Evolutionary conservation across 2,329 filamentous ascomycete genomes (phyloP), one percentile per base, ranked within the genome.

Genomic region (Colletotrichum incanum): DNA sequence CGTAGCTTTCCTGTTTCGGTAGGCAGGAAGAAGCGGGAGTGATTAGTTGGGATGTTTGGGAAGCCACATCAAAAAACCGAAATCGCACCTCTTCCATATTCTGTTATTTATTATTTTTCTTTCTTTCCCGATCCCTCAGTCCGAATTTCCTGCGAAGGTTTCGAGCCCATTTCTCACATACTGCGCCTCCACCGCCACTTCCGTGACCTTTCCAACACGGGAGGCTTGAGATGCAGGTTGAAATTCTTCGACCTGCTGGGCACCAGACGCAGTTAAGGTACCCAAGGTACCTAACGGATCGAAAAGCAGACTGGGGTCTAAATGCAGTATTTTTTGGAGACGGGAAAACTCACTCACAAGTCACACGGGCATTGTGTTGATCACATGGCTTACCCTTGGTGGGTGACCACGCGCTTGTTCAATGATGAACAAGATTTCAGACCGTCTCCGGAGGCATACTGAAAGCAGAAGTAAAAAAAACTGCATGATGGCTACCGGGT

Each of bases 1-100:
- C 39, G 31, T 39, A 34, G 39, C 31, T 66, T 66, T 37, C 43
- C 5, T 23, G 26, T 50, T 61, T 31, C n/a, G 64, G 41, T 49
- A 3, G 34, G 31, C 7, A 39, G 37, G 43, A 28, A 28, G 18
- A 59, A 49, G 28, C 47, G 39, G n/a, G 20, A 39, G 20, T 9
- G 54, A 28, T n/a, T 31, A 31, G 12, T 60, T 66, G 34, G 23
- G 7, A 34, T 50, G 43, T 60, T n/a, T 59, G 43, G 7, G 43
- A 41, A 56, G 62, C 43, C 55, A 50, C 34, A 41, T 14, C 11
- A 34, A 39, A 39, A 50, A 12, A 41, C 37, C 20, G 0, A 23
- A 3, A 28, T 31, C 37, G 11, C 12, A 5, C 9, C 18, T 1
- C 26, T 45, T 23, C 9, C 39, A 41, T 18, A 18, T 39, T 2